Percentiles rank a stretch among this genome's conserved stretches.
These are phyloP conservation scores for Anthracocystis setariae DNA, from an alignment of 1,284 basidiomycete genomes.

Conservation along the genomic window DNA sequence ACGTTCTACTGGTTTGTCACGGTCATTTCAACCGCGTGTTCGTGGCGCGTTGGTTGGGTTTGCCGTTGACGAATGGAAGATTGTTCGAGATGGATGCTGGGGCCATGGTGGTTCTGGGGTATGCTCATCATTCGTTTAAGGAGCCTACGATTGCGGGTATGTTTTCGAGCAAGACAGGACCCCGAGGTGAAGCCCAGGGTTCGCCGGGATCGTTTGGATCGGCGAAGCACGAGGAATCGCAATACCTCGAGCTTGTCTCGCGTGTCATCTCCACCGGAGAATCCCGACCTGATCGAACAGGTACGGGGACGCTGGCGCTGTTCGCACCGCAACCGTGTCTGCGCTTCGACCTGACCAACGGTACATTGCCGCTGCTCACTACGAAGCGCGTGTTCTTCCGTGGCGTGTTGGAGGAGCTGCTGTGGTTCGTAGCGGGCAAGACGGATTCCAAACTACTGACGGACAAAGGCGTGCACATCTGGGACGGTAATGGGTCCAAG, in stretches of 20 bases:
- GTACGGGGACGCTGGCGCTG: slow-evolving; percentile 63
- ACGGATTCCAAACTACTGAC: slow-evolving; percentile 84
- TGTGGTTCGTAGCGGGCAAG: slow-evolving; percentile 90
- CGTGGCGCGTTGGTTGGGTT: slow-evolving; percentile 61
- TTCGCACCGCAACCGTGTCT: slow-evolving; percentile 63
- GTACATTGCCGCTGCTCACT: slow-evolving; percentile 82
- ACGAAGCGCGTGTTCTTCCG: slow-evolving; percentile 94
- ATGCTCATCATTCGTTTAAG: slow-evolving; percentile 61
- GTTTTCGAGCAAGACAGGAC: slow-evolving; percentile 60
- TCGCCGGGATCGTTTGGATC: slow-evolving; percentile 11
- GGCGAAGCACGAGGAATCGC: slow-evolving; percentile 58
- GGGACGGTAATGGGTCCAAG: slow-evolving; percentile 94
- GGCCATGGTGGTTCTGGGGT: slow-evolving; percentile 63
- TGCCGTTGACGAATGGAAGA: slow-evolving; percentile 54
- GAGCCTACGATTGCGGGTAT: slow-evolving; percentile 64
- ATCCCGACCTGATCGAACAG: slow-evolving; percentile 59
- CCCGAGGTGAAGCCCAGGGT: slow-evolving; percentile 28
- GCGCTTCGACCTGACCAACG: slow-evolving; percentile 53
- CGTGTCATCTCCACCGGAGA: slow-evolving; percentile 60
- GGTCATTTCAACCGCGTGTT: slow-evolving; percentile 66
- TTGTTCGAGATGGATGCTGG: slow-evolving; percentile 64
- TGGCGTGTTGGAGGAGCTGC: slow-evolving; percentile 90
- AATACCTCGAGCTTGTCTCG: slow-evolving; percentile 63
- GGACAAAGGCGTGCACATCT: slow-evolving; percentile 90
- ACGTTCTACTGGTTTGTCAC: slow-evolving; percentile 63